These are phyloP conservation scores for Vanilla planifolia DNA, from an alignment of 106 monocot genomes.

Conservation along the genomic window DNA sequence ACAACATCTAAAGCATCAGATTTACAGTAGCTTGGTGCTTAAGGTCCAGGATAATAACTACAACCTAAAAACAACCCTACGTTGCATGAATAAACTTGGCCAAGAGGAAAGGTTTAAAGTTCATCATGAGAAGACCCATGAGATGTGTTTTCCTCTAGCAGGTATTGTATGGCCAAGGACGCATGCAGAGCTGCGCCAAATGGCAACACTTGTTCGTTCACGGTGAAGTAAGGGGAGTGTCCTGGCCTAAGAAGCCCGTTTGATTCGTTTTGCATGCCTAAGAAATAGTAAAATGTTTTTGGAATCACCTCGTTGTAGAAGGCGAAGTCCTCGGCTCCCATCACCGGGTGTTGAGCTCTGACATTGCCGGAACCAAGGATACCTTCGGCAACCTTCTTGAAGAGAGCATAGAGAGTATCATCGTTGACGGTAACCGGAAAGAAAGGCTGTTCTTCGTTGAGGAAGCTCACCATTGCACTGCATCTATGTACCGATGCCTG, in stretches of 20 bases:
- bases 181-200: slow-evolving; percentile 70
- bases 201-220: slow-evolving; percentile 53
- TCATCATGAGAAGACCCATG: slow-evolving; percentile 4
- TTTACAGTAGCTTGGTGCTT: slow-evolving; percentile 3
- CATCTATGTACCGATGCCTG: slow-evolving; percentile 93
- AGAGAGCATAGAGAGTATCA: slow-evolving; percentile 46
- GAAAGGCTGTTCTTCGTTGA: slow-evolving; percentile 21
- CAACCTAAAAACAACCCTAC: neutral
- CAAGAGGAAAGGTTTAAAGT: neutral
- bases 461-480: slow-evolving; percentile 65
- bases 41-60: neutral
- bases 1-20: no score
- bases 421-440: slow-evolving; percentile 65
- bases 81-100: neutral
- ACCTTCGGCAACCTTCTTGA: slow-evolving; percentile 42
- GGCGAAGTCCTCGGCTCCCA: slow-evolving; percentile 74
- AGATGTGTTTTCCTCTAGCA: neutral
- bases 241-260: neutral
- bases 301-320: slow-evolving; percentile 55
- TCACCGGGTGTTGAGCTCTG: slow-evolving; percentile 25
- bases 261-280: slow-evolving; percentile 38
- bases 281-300: slow-evolving; percentile 51
- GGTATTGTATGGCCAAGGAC: slow-evolving; percentile 32
- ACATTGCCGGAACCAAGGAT: slow-evolving; percentile 35
- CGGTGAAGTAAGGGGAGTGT: slow-evolving; percentile 41